Evolutionary conservation across 306 rosid species (phyloP).

Genomic region (Erythrophleum fordii): DNA sequence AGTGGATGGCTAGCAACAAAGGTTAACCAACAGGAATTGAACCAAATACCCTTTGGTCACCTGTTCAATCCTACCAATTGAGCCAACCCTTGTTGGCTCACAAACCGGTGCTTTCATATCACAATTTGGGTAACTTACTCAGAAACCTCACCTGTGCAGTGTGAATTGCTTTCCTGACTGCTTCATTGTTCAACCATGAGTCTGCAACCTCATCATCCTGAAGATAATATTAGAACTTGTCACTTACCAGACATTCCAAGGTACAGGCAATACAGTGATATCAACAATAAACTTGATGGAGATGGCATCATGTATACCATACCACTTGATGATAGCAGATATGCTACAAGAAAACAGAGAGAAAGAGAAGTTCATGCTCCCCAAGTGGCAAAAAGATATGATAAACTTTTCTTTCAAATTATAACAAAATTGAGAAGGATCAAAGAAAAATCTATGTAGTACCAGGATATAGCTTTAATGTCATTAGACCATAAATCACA

Average conservation of each 20-base stretch:
- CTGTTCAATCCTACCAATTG: not conserved
- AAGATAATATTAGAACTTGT: slow-evolving; percentile 31
- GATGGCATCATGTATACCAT: not conserved
- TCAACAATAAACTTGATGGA: not conserved
- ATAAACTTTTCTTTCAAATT: not conserved
- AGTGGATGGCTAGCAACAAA: not conserved
- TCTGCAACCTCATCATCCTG: slow-evolving; percentile 74
- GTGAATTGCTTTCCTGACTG: slow-evolving; percentile 81
- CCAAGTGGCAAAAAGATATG: not conserved
- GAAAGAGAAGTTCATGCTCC: not conserved
- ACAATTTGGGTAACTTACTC: not conserved
- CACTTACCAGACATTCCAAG: slow-evolving; percentile 17
- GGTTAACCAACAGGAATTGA: not conserved
- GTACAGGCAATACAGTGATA: slow-evolving; percentile 1
- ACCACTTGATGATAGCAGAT: not conserved
- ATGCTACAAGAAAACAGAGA: not conserved
- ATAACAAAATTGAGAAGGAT: not conserved
- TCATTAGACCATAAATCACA: not conserved
- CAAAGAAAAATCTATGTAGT: not conserved
- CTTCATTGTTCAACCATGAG: slow-evolving; percentile 79
- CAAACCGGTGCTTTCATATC: not conserved
- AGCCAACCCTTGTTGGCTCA: not conserved
- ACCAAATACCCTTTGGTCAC: not conserved
- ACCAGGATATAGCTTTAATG: not conserved
- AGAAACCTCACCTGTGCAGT: slow-evolving; percentile 59